Evolutionary conservation across 495 filamentous ascomycete genomes (phyloP), one percentile per base, ranked within the genome.

Genomic region (Penicillium desertorum): DNA sequence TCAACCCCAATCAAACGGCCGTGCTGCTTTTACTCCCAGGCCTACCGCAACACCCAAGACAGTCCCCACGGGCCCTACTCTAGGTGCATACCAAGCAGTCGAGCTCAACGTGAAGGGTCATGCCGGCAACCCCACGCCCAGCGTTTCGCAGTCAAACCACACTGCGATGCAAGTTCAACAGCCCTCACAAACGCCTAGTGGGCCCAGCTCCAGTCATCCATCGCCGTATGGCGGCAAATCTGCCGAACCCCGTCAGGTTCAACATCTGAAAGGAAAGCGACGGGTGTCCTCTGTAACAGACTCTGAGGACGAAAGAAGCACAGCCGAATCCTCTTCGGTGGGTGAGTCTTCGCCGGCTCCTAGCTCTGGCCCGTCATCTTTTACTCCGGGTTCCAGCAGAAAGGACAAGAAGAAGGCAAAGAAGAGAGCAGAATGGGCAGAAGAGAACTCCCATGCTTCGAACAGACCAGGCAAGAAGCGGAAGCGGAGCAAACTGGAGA

Each of bases 221-320:
- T 53, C 23, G 27, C n/a, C n/a, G 7, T 30, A 17, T 44, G 1
- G 3, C 5, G n/a, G 19, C 27, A 44, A 42, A 32, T 16, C n/a
- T 10, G 23, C 17, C 10, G 25, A 42, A 32, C 8, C 17, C 25
- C 51, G 27, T 29, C 51, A 53, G n/a, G 51, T 43, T 32, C 37
- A 47, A 29, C 27, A 36, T 25, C n/a, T 39, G 30, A 54, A 55
- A 37, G 37, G 10, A 20, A 45, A 36, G 6, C 43, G 43, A 12
- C 52, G 52, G 4, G 12, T 25, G 14, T 25, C 42, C 12, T 22
- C 10, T 32, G 42, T 4, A 27, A 6, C 20, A 12, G 19, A 19
- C 19, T 39, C 30, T 9, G 48, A 37, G 5, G 36, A 51, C 9
- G 52, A 34, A n/a, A 27, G 8, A 19, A 36, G 3, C 22, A 55